A percentile compares a stretch with the other conserved stretches of the same genome.
Evolutionary conservation across 202 grass and related monocot species (phyloP).

Genomic region (Zizania palustris): DNA sequence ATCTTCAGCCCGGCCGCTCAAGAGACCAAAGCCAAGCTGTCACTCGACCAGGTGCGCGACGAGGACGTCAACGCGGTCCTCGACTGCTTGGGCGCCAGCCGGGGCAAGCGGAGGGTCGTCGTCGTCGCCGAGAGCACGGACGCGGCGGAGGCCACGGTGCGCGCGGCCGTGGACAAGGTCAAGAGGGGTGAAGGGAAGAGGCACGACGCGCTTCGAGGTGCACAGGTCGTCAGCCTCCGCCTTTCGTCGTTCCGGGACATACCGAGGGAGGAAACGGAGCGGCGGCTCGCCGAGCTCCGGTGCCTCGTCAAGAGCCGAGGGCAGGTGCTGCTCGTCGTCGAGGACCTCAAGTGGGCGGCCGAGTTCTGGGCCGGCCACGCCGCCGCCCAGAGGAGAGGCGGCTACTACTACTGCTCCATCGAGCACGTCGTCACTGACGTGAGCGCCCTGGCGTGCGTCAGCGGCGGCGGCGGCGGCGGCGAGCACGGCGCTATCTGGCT

Average conservation of each 20-base stretch:
- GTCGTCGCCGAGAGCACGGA: conserved; percentile 66
- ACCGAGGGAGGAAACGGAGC: conserved; percentile 68
- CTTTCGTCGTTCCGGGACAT: conserved; percentile 64
- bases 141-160: conserved; percentile 54
- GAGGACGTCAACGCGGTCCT: conserved; percentile 68
- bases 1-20: conserved; percentile 37
- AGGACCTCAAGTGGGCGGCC: conserved; percentile 75
- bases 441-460: conserved; percentile 40
- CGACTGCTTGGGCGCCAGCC: conserved; percentile 45
- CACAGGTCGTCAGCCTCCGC: conserved; percentile 67
- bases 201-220: conserved; percentile 48
- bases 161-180: conserved; percentile 55
- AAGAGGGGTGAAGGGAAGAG: conserved; percentile 46
- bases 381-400: conserved; percentile 38
- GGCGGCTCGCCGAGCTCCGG: conserved; percentile 71
- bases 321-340: conserved; percentile 64
- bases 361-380: conserved; percentile 60
- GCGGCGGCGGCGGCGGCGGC: background rate
- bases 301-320: conserved; percentile 55
- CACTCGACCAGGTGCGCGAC: conserved; percentile 41
- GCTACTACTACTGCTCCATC: conserved; percentile 56
- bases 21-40: conserved; percentile 52
- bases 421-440: conserved; percentile 66
- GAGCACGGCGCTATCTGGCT: conserved; percentile 57
- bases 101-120: conserved; percentile 64